Percentiles rank a stretch among this genome's conserved stretches.
phyloP scores from a whole-genome alignment of 2,329 filamentous ascomycete genomes.

The Arthrobotrys conoides region DNA sequence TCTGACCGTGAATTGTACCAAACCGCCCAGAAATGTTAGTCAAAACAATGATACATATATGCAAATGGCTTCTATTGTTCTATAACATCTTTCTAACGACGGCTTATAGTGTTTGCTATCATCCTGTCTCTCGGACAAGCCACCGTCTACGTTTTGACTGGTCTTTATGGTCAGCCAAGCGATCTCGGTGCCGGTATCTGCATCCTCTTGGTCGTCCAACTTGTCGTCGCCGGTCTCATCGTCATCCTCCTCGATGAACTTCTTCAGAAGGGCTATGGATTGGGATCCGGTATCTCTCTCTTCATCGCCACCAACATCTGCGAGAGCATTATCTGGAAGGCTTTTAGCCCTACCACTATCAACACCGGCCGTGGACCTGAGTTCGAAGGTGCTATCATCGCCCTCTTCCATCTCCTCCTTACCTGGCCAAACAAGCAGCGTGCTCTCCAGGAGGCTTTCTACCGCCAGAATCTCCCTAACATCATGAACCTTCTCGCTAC shows the following conservation, averaged over 20 bases:
- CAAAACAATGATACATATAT: neutral
- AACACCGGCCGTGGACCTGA: conserved; percentile 99
- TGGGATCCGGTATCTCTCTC: conserved; percentile 97
- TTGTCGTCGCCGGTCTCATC: conserved; percentile 96
- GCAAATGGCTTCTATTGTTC: conserved; percentile 5
- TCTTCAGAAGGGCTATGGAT: conserved; percentile 98
- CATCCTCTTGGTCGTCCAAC: conserved; percentile 96
- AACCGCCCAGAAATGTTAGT: conserved; percentile 89
- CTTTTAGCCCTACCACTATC: conserved; percentile 98
- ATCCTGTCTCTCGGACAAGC: conserved; percentile 97
- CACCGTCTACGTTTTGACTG: conserved; percentile 97
- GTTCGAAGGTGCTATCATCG: conserved; percentile 98
- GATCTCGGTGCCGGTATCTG: conserved; percentile 98
- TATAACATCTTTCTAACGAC: conserved; percentile 2
- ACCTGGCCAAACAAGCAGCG: conserved; percentile 99
- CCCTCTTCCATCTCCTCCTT: conserved; percentile 95
- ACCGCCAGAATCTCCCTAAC: conserved; percentile 99
- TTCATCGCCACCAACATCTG: conserved; percentile 99
- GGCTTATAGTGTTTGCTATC: conserved; percentile 81
- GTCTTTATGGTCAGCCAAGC: conserved; percentile 95
- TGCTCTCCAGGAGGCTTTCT: conserved; percentile 98
- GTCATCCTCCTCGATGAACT: conserved; percentile 99
- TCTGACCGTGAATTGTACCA: conserved; percentile 99
- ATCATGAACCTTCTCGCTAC: conserved; percentile 98
- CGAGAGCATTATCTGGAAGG: conserved; percentile 99